Conservation (phyloP, 2,329 filamentous ascomycete genomes). For the Penicillium occitanis region DNA sequence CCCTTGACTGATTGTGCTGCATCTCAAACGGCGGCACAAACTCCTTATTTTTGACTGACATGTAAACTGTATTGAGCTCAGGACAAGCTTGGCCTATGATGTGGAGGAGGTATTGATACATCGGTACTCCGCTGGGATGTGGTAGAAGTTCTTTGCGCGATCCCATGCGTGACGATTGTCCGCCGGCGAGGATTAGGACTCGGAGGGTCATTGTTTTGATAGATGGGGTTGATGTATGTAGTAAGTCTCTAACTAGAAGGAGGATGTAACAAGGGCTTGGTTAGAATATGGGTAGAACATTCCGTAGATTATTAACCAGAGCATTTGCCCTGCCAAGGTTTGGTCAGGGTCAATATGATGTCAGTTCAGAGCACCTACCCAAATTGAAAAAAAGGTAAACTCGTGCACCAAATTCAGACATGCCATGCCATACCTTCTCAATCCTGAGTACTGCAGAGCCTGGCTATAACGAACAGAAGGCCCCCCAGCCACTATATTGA, state of each 20-base stretch:
- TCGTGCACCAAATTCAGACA: no score
- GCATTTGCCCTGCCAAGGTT: background rate
- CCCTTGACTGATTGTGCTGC: background rate
- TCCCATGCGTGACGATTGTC: slow-evolving; percentile 34
- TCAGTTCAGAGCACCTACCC: background rate
- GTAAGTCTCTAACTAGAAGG: background rate
- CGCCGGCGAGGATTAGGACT: slow-evolving; percentile 36
- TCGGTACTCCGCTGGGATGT: slow-evolving; percentile 28
- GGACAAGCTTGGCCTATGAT: slow-evolving; percentile 28
- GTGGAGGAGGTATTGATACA: slow-evolving; percentile 31
- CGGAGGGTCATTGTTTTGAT: slow-evolving; percentile 19
- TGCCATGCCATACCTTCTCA: no score
- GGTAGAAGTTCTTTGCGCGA: slow-evolving; percentile 35
- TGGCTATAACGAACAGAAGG: no score
- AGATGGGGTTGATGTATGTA: background rate
- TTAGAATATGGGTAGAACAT: background rate
- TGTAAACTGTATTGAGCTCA: background rate
- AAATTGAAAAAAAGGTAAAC: no score
- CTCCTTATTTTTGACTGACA: slow-evolving; percentile 3
- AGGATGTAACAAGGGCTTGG: background rate
- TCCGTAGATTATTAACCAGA: background rate
- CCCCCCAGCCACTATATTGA: no score
- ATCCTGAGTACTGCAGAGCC: no score
- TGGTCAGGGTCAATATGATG: background rate
- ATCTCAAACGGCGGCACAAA: background rate